Evolutionary conservation across 352 stramenopile species (phyloP).

Genomic region (Phytopythium mirpurense): DNA sequence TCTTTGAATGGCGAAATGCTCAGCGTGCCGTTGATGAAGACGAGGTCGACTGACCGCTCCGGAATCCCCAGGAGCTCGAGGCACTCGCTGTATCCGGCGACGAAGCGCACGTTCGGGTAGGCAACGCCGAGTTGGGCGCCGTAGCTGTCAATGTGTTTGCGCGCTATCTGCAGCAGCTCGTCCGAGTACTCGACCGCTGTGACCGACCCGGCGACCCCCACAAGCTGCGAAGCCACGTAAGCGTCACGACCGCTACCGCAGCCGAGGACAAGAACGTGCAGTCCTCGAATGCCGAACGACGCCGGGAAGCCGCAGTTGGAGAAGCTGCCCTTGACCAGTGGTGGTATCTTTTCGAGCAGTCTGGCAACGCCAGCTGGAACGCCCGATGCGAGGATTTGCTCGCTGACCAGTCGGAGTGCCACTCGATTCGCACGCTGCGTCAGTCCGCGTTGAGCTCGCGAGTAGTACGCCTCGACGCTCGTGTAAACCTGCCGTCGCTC

Average conservation of each 20-base stretch:
- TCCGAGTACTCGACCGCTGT: slow-evolving; percentile 90
- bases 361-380: slow-evolving; percentile 27
- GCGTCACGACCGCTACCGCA: slow-evolving; percentile 86
- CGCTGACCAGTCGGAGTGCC: not conserved
- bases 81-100: slow-evolving; percentile 84
- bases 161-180: slow-evolving; percentile 80
- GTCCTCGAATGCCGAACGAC: slow-evolving; percentile 53
- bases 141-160: slow-evolving; percentile 62
- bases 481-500: not conserved
- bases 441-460: not conserved
- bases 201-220: slow-evolving; percentile 69
- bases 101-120: slow-evolving; percentile 79
- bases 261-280: slow-evolving; percentile 83
- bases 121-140: slow-evolving; percentile 72
- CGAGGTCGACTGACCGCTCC: slow-evolving; percentile 79
- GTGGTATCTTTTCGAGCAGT: slow-evolving; percentile 61
- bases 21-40: slow-evolving; percentile 92
- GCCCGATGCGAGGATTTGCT: not conserved
- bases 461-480: not conserved
- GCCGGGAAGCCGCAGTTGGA: slow-evolving; percentile 79
- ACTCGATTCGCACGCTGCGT: not conserved
- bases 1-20: slow-evolving; percentile 91
- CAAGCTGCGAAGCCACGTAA: slow-evolving; percentile 81
- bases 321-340: slow-evolving; percentile 60
- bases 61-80: slow-evolving; percentile 77